Conservation (phyloP, 371 early-diverging fungal species). For the Mucor racemosus region DNA sequence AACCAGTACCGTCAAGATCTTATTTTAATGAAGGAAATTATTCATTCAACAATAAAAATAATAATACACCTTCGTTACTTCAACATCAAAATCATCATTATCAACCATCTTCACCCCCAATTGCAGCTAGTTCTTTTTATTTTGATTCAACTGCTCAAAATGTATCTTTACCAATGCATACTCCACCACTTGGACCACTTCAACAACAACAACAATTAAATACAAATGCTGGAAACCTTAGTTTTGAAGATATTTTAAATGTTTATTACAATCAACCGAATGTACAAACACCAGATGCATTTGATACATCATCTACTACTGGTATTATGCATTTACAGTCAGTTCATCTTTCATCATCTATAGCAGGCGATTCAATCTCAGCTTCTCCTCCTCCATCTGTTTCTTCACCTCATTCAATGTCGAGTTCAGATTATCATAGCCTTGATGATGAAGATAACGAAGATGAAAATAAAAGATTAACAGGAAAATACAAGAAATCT, state of each 20-base stretch:
- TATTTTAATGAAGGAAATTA: constrained; percentile 13
- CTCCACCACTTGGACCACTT: constrained; percentile 16
- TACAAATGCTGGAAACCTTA: constrained; percentile 31
- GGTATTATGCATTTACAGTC: constrained; percentile 14
- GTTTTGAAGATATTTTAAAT: constrained; percentile 36
- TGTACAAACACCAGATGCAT: constrained; percentile 10
- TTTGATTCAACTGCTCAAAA: background rate
- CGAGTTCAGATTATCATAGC: constrained; percentile 28
- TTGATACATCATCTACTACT: background rate
- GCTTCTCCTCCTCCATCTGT: constrained; percentile 17
- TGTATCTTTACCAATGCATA: background rate
- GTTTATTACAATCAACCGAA: constrained; percentile 21
- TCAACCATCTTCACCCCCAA: constrained; percentile 21
- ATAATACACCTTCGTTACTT: constrained; percentile 9
- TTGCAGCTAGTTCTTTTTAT: constrained; percentile 21
- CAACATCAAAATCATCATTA: constrained; percentile 18
- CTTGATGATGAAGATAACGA: constrained; percentile 15
- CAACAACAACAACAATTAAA: constrained; percentile 27
- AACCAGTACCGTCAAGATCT: constrained; percentile 21
- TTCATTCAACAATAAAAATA: background rate
- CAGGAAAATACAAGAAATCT: background rate
- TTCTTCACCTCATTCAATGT: constrained; percentile 23
- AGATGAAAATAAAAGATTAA: background rate
- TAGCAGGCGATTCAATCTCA: background rate
- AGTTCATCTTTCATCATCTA: constrained; percentile 11